phyloP scores from a whole-genome alignment of 345 rosid genomes.

The Eucalyptus curtisii region DNA sequence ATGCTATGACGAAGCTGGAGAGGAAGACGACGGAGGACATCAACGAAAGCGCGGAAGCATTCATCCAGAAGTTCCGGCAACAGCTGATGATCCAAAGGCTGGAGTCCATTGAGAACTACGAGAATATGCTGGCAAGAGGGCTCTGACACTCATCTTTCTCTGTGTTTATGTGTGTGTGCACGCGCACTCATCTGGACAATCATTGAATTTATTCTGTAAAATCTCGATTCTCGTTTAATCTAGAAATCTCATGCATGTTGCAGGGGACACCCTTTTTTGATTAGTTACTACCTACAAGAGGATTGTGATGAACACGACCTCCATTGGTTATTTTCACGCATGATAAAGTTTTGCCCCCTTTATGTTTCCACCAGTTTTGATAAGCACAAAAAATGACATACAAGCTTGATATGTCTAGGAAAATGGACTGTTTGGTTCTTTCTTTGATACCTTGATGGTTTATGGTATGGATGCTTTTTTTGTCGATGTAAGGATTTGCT shows the following conservation, averaged over 20 bases:
- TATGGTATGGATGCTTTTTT: neutral
- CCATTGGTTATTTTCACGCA: neutral
- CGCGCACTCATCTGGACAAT: neutral
- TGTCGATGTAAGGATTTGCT: neutral
- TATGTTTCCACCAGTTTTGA: neutral
- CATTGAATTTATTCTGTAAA: neutral
- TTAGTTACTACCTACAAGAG: neutral
- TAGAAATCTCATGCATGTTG: neutral
- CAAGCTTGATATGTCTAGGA: neutral
- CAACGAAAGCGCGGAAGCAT: slow-evolving; percentile 64
- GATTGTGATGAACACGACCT: neutral
- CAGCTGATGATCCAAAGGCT: slow-evolving; percentile 67
- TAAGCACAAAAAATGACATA: neutral
- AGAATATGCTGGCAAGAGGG: slow-evolving; percentile 43
- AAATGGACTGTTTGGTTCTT: neutral
- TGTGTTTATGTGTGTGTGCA: neutral
- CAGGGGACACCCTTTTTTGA: neutral
- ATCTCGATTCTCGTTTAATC: neutral
- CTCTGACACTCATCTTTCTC: slow-evolving; percentile 2
- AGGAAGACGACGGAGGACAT: slow-evolving; percentile 52
- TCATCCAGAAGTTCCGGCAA: slow-evolving; percentile 56
- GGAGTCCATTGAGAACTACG: slow-evolving; percentile 59
- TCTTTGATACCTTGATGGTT: neutral
- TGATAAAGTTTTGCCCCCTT: neutral
- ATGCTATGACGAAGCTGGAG: slow-evolving; percentile 9